Evolutionary conservation across 2,329 filamentous ascomycete genomes (phyloP).

Genomic region (Scytalidium lignicola): DNA sequence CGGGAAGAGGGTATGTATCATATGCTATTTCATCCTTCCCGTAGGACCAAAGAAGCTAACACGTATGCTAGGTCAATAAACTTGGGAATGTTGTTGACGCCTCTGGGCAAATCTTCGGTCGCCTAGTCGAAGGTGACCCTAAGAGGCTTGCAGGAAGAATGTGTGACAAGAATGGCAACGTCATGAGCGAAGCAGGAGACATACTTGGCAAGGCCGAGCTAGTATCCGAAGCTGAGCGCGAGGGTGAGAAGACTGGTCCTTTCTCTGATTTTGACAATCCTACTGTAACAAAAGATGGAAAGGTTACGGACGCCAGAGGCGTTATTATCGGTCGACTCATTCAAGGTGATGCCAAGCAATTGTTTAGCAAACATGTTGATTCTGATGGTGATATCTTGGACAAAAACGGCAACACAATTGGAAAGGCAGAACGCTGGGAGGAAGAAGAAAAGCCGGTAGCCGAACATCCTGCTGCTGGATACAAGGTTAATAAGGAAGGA

Average conservation of each 20-base stretch:
- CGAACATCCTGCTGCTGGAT: slow-evolving; percentile 47
- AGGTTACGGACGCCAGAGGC: slow-evolving; percentile 59
- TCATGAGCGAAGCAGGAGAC: slow-evolving; percentile 68
- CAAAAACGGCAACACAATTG: slow-evolving; percentile 60
- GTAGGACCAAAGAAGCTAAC: too few relatives aligned
- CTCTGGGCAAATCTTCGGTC: slow-evolving; percentile 53
- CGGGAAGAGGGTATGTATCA: slow-evolving; percentile 63
- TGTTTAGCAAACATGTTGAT: slow-evolving; percentile 71
- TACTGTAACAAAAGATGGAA: slow-evolving; percentile 64
- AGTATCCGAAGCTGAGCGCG: slow-evolving; percentile 61
- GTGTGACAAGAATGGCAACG: slow-evolving; percentile 66
- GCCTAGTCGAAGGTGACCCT: slow-evolving; percentile 61
- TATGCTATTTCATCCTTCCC: too few relatives aligned
- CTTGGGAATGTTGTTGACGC: slow-evolving; percentile 56
- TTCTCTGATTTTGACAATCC: slow-evolving; percentile 63
- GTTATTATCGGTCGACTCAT: slow-evolving; percentile 68
- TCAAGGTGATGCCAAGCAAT: slow-evolving; percentile 65
- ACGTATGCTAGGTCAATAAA: too few relatives aligned
- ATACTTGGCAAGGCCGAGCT: slow-evolving; percentile 64
- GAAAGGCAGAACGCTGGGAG: slow-evolving; percentile 56
- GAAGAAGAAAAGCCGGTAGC: slow-evolving; percentile 48
- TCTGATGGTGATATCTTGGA: slow-evolving; percentile 80
- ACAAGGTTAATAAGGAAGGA: slow-evolving; percentile 52
- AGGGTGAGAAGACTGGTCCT: slow-evolving; percentile 58
- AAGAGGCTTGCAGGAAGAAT: slow-evolving; percentile 61